Percentiles rank a stretch among this genome's conserved stretches.
phyloP scores from a whole-genome alignment of 257 asterid species.

The Solanum pennellii region DNA sequence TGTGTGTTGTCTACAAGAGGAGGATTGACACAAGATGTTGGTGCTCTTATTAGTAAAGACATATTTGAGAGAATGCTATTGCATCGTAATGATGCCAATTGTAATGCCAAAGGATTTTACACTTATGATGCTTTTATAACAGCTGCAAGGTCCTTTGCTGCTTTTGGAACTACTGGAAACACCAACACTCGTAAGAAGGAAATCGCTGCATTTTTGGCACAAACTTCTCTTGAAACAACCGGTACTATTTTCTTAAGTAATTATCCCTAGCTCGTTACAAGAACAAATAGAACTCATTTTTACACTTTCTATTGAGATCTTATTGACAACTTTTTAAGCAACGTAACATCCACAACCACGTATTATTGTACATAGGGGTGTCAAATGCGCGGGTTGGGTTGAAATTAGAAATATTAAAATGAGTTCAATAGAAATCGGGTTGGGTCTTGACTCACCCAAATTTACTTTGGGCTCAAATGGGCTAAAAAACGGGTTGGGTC shows the following conservation, averaged over 20 bases:
- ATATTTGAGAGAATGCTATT: neutral
- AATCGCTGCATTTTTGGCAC: slow-evolving; percentile 22
- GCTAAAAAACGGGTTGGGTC: too few relatives aligned
- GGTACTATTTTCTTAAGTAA: neutral
- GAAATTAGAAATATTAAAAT: too few relatives aligned
- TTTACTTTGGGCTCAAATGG: too few relatives aligned
- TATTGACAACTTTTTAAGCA: neutral
- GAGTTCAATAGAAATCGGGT: too few relatives aligned
- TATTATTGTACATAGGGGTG: neutral
- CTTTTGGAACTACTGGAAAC: slow-evolving; percentile 20
- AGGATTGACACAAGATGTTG: slow-evolving; percentile 9
- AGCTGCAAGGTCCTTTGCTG: slow-evolving; percentile 12
- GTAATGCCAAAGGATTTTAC: slow-evolving; percentile 16
- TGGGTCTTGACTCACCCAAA: too few relatives aligned
- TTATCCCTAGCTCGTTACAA: neutral
- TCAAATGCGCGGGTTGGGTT: too few relatives aligned
- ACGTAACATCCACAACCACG: neutral
- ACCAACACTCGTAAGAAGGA: slow-evolving; percentile 15
- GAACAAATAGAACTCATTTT: too few relatives aligned
- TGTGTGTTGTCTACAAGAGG: neutral
- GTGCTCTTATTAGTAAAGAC: slow-evolving; percentile 2
- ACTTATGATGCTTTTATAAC: slow-evolving; percentile 19
- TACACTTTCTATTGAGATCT: neutral
- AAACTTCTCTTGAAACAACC: slow-evolving; percentile 21
- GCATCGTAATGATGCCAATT: slow-evolving; percentile 14